phyloP scores from a whole-genome alignment of 2,329 filamentous ascomycete genomes.

The Pseudogymnoascus sp. region DNA sequence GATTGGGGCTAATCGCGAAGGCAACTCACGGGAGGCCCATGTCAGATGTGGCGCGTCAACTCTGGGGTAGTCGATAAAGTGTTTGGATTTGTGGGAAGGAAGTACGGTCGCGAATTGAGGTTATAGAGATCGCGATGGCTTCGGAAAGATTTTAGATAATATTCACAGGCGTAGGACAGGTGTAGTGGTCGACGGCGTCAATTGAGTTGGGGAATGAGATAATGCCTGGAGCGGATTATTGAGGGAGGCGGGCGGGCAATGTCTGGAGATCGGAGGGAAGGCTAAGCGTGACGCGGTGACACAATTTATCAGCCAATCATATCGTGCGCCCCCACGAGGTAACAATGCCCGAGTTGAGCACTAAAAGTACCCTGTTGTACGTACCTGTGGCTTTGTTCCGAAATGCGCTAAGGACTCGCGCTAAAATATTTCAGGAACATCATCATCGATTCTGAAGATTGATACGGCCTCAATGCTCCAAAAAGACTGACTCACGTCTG shows the following conservation, averaged over 20 bases:
- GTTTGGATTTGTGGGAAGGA: not conserved
- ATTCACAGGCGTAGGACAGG: not conserved
- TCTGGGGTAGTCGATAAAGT: not conserved
- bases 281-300: not conserved
- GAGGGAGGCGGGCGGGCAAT: slow-evolving; percentile 1
- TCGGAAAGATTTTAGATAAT: not conserved
- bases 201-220: not conserved
- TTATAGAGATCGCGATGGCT: not conserved
- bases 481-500: not conserved
- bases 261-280: slow-evolving; percentile 1
- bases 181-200: not conserved
- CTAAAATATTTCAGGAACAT: slow-evolving; percentile 3
- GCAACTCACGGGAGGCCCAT: slow-evolving; percentile 1
- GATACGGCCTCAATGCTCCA: not conserved
- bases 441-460: not conserved
- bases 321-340: slow-evolving; percentile 2
- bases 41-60: slow-evolving; percentile 4
- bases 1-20: slow-evolving; percentile 5
- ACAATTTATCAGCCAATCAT: not conserved
- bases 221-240: not conserved
- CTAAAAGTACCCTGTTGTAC: not conserved
- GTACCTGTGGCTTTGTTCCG: slow-evolving; percentile 1
- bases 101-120: not conserved
- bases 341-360: not conserved
- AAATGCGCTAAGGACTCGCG: not conserved